These are phyloP conservation scores for Peronospora belbahrii DNA, from an alignment of 352 stramenopile genomes.

Conservation along the genomic window DNA sequence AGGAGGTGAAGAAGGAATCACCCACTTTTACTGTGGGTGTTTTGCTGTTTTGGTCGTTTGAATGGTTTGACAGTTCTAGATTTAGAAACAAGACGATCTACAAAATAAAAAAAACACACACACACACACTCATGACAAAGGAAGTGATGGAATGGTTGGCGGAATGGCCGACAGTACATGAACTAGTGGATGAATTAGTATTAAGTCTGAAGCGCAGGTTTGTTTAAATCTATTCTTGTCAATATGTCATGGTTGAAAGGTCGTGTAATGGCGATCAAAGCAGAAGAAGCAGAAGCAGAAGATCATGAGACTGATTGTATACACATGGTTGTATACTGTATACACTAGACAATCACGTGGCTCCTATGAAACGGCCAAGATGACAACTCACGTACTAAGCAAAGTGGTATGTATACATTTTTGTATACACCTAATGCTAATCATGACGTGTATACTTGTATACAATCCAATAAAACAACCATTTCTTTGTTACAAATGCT, in stretches of 20 bases:
- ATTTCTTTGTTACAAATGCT: not conserved
- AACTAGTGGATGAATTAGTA: slow-evolving; percentile 62
- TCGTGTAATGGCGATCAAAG: not conserved
- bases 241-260: not conserved
- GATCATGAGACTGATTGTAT: slow-evolving; percentile 3
- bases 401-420: slow-evolving; percentile 45
- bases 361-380: slow-evolving; percentile 77
- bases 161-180: slow-evolving; percentile 67
- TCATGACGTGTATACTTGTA: not conserved
- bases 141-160: slow-evolving; percentile 66
- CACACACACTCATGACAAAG: slow-evolving; percentile 7
- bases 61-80: too few relatives aligned
- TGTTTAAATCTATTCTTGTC: not conserved
- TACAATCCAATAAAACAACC: not conserved
- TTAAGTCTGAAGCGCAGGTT: slow-evolving; percentile 75
- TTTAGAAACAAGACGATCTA: too few relatives aligned
- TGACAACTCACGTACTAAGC: slow-evolving; percentile 62
- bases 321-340: not conserved
- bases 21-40: too few relatives aligned
- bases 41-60: too few relatives aligned
- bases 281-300: too few relatives aligned
- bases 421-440: not conserved
- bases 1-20: too few relatives aligned
- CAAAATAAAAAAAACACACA: too few relatives aligned
- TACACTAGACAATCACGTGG: slow-evolving; percentile 49